phyloP scores from a whole-genome alignment of 2,329 filamentous ascomycete genomes.

The Annulohypoxylon truncatum region DNA sequence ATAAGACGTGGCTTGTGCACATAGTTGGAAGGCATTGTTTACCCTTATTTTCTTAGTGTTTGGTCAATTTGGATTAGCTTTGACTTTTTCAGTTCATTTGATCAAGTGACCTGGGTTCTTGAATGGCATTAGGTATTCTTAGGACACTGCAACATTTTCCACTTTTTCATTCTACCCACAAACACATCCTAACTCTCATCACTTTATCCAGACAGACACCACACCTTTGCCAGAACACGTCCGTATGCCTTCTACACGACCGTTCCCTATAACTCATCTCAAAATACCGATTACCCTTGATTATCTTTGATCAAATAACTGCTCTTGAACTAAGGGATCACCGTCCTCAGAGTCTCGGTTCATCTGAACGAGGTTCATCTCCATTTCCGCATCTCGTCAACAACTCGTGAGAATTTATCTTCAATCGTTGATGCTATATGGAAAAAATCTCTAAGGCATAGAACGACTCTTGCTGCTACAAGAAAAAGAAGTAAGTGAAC shows the following conservation, averaged over 20 bases:
- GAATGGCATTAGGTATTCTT: too few species aligned
- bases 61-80: background rate
- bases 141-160: too few species aligned
- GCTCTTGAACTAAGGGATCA: background rate
- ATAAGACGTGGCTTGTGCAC: background rate
- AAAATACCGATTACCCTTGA: background rate
- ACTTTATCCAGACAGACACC: background rate
- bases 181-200: background rate
- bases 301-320: background rate
- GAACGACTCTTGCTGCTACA: too few species aligned
- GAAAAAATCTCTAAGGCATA: too few species aligned
- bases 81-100: background rate
- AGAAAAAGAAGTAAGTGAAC: too few species aligned
- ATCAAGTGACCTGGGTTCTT: too few species aligned
- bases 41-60: background rate
- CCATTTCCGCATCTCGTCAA: background rate
- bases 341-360: background rate
- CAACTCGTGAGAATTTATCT: too few species aligned
- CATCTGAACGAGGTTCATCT: background rate
- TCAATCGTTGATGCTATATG: too few species aligned
- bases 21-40: background rate
- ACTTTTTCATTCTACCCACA: background rate
- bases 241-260: too few species aligned
- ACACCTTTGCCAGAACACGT: background rate
- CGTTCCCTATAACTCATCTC: too few species aligned